Base-by-base conservation (phyloP, 352 stramenopile species). In the Aphanomyces stellatus region DNA sequence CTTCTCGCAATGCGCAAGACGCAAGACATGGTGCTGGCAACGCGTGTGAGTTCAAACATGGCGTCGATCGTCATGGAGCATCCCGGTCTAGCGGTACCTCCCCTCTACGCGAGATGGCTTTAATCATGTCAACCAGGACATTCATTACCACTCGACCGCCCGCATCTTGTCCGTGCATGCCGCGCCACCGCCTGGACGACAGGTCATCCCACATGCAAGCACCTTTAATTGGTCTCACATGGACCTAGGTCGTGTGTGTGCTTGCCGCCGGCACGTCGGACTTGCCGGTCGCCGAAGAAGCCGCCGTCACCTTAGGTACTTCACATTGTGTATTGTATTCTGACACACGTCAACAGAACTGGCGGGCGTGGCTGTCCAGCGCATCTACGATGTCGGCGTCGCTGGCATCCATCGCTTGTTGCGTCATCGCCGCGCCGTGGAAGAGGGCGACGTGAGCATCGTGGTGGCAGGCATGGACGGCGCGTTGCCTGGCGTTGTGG, bases 391-490 rank as follows among this genome's bases (percentile, higher is more conserved):
- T 74, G 91, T 96, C 13, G 96, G 96, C 35, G 93, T 98, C 22
- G 96, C 93, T 33, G 93, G 96, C 24, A 88, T 99, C 57, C 90
- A 98, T 68, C 83, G 94, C 1, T 84, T 98, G 27, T 74, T 98
- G 30, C 79, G 79, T 28, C 91, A 95, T 56, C 84, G 89, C 72
- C 81, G 89, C 65, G 78, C 92, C 25, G 59, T 98, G 34, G 86
- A 88, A 19, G 82, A 81, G 34, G 87, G 81, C 6, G 91, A 96
- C 69, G 88, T 98, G 7, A 95, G 96, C 55, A 97, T 99, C 60
- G 98, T 91, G 70, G 88, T 97, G 25, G 96, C 96, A 57, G 96
- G 96, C 10, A 99, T 99, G 96, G 96, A 99, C 71, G 96, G 96
- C 22, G 96, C 96, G 25, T 79, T 99, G 17, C 96, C 96, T 4